Base-by-base conservation (phyloP, 1,139 yeast genomes). In the Kodamaea derodonti region DNA sequence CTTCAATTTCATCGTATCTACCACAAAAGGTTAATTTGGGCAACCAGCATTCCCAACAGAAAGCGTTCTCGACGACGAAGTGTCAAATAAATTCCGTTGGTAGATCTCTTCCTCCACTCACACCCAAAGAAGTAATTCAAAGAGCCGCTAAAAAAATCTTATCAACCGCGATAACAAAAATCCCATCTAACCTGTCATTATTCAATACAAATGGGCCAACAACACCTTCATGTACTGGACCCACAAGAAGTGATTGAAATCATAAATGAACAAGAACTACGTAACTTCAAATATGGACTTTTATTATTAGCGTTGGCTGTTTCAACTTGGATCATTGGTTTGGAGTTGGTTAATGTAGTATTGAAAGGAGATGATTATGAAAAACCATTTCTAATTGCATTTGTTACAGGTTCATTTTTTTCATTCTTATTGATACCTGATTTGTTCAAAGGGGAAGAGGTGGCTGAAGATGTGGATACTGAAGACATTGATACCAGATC, bases 361-460 rank as follows among this genome's bases (percentile, higher is more conserved):
- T 54, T 75, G 40, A 75, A 75, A 40, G 70, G 69, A 16, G 72
- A 62, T 20, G 65, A 61, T 15, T 75, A 69, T 41, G 61, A 58
- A 24, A 76, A 74, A 41, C 80, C 80, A 2, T 52, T 67, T 33
- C 51, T 75, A 38, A 60, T 73, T 36, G 63, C 79, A 0, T 63
- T 66, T 29, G 47, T 72, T 12, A 66, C 72, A 4, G 79, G 79
- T 0, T 55, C 69, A 1, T 68, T 72, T 37, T 75, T 74, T 40
- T 38, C 54, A 26, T 40, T 74, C 13, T 71, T 73, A 42, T 64
- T 73, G 4, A 17, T 69, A 7, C 76, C 76, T 1, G 75, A 71
- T 26, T 30, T 51, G 9, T 37, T 33, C 15, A 13, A 12, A 25
- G 11, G 25, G 26, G 18, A 30, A 11, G n/a, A 18, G 14, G 13